These are phyloP conservation scores for Penicillium occitanis DNA, from an alignment of 2,329 filamentous ascomycete species.

Conservation along the genomic window DNA sequence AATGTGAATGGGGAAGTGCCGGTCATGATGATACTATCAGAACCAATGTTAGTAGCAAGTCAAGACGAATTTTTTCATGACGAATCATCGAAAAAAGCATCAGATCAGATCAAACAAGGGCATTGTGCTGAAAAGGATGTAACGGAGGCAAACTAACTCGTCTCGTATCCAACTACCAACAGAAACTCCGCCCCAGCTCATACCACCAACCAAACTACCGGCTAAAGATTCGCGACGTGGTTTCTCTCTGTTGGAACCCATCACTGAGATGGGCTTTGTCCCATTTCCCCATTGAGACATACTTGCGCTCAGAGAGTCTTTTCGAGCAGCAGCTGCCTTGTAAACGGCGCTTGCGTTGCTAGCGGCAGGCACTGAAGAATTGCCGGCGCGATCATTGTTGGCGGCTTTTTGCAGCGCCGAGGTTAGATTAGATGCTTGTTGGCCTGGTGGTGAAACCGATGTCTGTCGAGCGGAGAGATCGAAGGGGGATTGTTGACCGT, in stretches of 20 bases:
- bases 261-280: constrained; percentile 61
- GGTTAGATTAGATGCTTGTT: constrained; percentile 63
- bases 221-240: constrained; percentile 60
- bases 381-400: constrained; percentile 42
- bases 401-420: constrained; percentile 57
- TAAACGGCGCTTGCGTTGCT: constrained; percentile 37
- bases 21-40: constrained; percentile 80
- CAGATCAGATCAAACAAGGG: not conserved
- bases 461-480: constrained; percentile 60
- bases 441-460: constrained; percentile 58
- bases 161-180: constrained; percentile 96
- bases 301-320: constrained; percentile 55
- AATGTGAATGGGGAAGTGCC: constrained; percentile 91
- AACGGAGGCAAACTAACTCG: constrained; percentile 61
- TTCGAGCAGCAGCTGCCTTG: constrained; percentile 46
- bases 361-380: constrained; percentile 47
- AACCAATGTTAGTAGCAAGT: constrained; percentile 9
- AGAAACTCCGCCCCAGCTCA: constrained; percentile 96
- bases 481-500: constrained; percentile 56
- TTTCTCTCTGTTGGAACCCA: constrained; percentile 50
- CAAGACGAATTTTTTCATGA: not conserved
- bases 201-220: constrained; percentile 68
- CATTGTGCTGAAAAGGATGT: not conserved
- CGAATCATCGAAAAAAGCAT: not conserved
- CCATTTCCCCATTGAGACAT: constrained; percentile 58